Conservation (phyloP, 495 filamentous ascomycete genomes). For the Niebla homalea region DNA sequence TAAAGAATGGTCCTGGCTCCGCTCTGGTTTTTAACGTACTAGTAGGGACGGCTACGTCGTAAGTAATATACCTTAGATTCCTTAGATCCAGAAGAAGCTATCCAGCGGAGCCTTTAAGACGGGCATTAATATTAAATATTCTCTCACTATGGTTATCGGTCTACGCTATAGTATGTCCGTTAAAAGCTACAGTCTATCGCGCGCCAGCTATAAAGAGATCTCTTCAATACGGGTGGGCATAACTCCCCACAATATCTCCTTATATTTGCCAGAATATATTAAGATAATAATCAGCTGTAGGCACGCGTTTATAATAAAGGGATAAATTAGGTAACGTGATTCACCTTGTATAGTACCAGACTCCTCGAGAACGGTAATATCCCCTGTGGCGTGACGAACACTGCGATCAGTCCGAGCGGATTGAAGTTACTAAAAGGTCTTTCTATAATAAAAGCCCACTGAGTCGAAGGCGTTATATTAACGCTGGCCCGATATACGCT, state of each 20-base stretch:
- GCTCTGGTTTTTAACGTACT: conserved; percentile 2
- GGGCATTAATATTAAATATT: conserved; percentile 15
- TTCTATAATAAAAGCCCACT: no score
- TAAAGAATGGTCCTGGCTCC: background rate
- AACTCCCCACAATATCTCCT: background rate
- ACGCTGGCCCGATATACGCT: no score
- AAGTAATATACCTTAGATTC: conserved; percentile 13
- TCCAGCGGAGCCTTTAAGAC: conserved; percentile 1
- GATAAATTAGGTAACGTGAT: conserved; percentile 17
- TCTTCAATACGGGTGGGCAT: background rate
- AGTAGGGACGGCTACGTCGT: conserved; percentile 4
- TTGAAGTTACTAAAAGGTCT: background rate
- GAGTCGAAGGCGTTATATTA: no score
- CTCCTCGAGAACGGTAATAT: background rate
- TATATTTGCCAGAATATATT: background rate
- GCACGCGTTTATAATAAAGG: conserved; percentile 18
- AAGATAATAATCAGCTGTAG: conserved; percentile 17
- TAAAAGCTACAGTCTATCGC: background rate
- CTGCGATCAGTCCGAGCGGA: conserved; percentile 3
- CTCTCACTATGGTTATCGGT: conserved; percentile 13
- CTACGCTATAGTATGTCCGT: conserved; percentile 13
- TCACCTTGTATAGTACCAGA: background rate
- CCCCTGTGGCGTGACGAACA: no score
- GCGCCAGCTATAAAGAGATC: background rate
- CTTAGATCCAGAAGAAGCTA: conserved; percentile 12